phyloP scores from a whole-genome alignment of 2,329 filamentous ascomycete species.

The Sporothrix brunneoviolacea region DNA sequence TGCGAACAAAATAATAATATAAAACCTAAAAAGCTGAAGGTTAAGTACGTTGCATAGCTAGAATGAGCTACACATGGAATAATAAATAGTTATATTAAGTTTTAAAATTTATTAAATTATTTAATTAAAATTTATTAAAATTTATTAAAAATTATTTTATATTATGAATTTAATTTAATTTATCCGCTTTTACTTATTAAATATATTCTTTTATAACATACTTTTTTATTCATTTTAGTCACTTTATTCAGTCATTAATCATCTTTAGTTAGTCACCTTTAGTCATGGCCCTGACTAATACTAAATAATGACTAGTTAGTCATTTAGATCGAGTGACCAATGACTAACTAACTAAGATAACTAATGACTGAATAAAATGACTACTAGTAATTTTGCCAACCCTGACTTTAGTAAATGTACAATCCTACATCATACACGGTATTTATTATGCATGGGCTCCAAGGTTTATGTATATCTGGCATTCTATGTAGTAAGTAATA shows the following conservation, averaged over 20 bases:
- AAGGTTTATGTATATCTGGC: too few species aligned
- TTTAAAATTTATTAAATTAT: background rate
- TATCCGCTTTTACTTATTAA: too few species aligned
- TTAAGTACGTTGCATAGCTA: background rate
- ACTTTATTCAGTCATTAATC: background rate
- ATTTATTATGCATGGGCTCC: too few species aligned
- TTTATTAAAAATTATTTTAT: too few species aligned
- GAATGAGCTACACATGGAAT: background rate
- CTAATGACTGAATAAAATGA: too few species aligned
- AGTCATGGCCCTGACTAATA: too few species aligned
- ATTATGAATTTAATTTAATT: too few species aligned
- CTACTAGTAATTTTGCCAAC: too few species aligned
- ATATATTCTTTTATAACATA: background rate
- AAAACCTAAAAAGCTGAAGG: too few species aligned
- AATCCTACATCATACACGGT: too few species aligned
- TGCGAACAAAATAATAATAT: background rate
- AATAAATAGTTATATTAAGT: background rate
- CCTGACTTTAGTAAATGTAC: background rate
- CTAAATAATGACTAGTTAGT: too few species aligned
- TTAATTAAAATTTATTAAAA: too few species aligned
- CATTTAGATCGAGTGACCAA: background rate
- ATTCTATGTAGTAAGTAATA: background rate
- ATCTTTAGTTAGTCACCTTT: background rate
- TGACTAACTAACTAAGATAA: background rate
- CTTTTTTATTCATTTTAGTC: background rate